Evolutionary conservation across 139 green algal species (phyloP).

Genomic region (Tetradesmus lagerheimii): DNA sequence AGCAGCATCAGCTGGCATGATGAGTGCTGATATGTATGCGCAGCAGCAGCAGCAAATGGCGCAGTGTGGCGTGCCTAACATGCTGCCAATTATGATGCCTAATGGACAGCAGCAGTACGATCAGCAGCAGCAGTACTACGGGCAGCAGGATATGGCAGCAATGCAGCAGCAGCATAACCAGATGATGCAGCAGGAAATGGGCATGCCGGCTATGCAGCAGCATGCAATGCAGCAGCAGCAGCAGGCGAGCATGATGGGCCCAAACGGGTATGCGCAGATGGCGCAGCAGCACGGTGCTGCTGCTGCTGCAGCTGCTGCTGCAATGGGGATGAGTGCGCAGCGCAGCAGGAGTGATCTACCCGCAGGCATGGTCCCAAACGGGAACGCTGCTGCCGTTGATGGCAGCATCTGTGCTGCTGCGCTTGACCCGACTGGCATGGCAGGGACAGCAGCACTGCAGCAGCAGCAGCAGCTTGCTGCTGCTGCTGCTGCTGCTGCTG

Average conservation of each 20-base stretch:
- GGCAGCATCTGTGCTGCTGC: neutral
- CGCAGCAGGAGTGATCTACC: neutral
- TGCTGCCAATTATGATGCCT: slow-evolving; percentile 7
- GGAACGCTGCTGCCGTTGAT: neutral
- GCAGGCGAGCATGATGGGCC: neutral
- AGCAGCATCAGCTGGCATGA: slow-evolving; percentile 1
- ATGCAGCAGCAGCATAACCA: neutral
- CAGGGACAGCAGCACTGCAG: neutral
- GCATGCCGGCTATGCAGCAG: neutral
- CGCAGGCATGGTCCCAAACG: neutral
- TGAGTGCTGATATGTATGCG: slow-evolving; percentile 19
- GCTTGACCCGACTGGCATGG: neutral
- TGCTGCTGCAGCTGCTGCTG: slow-evolving; percentile 4
- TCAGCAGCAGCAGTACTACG: slow-evolving; percentile 10
- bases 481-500: neutral
- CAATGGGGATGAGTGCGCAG: neutral
- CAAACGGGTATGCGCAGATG: neutral
- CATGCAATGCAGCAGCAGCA: slow-evolving; percentile 18
- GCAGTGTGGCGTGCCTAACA: slow-evolving; percentile 10
- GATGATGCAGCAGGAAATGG: slow-evolving; percentile 5
- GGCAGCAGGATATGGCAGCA: slow-evolving; percentile 32
- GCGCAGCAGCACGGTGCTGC: neutral
- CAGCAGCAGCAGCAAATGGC: slow-evolving; percentile 37
- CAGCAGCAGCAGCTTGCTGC: slow-evolving; percentile 32
- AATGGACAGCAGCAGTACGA: slow-evolving; percentile 22